These are phyloP conservation scores for Acanthamoeba rhysodes DNA, from an alignment of 208 protist species.

Conservation along the genomic window DNA sequence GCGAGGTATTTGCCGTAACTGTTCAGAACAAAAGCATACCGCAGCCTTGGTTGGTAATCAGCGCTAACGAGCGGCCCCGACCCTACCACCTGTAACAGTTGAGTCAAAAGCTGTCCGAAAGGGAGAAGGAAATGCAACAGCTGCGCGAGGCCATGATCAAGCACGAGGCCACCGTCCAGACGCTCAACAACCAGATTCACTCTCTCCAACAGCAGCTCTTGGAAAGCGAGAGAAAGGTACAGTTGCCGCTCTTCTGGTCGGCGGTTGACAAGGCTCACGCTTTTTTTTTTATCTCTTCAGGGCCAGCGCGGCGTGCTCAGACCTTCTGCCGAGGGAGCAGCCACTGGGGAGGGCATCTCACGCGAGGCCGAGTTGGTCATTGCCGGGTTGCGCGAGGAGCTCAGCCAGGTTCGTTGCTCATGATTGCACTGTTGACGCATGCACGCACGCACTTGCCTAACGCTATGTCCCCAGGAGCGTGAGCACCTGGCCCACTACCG, in stretches of 20 bases:
- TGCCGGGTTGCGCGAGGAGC: background rate
- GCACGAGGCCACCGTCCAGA: constrained; percentile 1
- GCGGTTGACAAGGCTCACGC: background rate
- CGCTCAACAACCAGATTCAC: constrained; percentile 6
- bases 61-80: background rate
- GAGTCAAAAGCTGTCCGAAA: background rate
- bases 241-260: background rate
- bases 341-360: background rate
- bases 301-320: background rate
- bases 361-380: constrained; percentile 41
- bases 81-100: background rate
- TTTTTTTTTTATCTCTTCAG: background rate
- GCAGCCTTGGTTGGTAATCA: background rate
- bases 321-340: background rate
- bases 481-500: constrained; percentile 33
- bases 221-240: constrained; percentile 4
- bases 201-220: constrained; percentile 25
- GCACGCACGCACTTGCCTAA: background rate
- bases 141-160: constrained; percentile 5
- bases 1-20: background rate
- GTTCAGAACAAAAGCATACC: background rate
- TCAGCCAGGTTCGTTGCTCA: background rate
- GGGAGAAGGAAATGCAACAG: constrained; percentile 13
- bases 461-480: background rate
- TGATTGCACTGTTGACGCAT: no score